Evolutionary conservation across 208 protist species (phyloP).

Genomic region (Herpetomonas samuelpessoai): DNA sequence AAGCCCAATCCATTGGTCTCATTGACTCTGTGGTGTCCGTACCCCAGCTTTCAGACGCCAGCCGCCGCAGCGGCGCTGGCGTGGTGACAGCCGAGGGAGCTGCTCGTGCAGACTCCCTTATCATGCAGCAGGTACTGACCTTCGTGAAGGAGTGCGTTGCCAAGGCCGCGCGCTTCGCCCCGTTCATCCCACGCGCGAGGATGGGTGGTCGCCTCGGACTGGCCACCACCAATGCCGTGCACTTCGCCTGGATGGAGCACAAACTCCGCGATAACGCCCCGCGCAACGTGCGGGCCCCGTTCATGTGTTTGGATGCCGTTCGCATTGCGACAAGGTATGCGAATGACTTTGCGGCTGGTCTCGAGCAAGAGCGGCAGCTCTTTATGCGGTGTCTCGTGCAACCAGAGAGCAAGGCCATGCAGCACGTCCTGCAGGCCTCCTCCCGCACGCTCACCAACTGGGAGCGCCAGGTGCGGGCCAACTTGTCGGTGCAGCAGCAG

Average conservation of each 20-base stretch:
- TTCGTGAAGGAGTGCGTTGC: not conserved
- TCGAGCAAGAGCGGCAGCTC: constrained; percentile 39
- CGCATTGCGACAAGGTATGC: too few relatives aligned
- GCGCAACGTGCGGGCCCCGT: constrained; percentile 32
- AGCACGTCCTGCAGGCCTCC: constrained; percentile 74
- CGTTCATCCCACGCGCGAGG: constrained; percentile 14
- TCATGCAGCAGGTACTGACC: constrained; percentile 1
- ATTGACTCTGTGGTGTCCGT: constrained; percentile 28
- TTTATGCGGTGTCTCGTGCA: constrained; percentile 40
- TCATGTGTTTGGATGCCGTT: too few relatives aligned
- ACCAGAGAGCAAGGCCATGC: constrained; percentile 47
- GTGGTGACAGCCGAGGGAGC: not conserved
- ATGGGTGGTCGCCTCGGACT: constrained; percentile 4
- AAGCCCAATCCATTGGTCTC: constrained; percentile 61
- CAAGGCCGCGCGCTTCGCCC: not conserved
- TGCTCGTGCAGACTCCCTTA: constrained; percentile 1
- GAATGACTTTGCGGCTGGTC: too few relatives aligned
- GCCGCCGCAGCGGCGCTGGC: not conserved
- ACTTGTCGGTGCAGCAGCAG: not conserved
- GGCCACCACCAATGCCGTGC: constrained; percentile 23
- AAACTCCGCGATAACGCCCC: constrained; percentile 37
- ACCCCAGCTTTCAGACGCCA: not conserved
- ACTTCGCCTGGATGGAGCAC: constrained; percentile 41
- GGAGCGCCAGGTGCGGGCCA: not conserved
- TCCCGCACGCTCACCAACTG: constrained; percentile 6